Evolutionary conservation across 73 alveolate genomes (phyloP).

Genomic region (Stentor roeselii): DNA sequence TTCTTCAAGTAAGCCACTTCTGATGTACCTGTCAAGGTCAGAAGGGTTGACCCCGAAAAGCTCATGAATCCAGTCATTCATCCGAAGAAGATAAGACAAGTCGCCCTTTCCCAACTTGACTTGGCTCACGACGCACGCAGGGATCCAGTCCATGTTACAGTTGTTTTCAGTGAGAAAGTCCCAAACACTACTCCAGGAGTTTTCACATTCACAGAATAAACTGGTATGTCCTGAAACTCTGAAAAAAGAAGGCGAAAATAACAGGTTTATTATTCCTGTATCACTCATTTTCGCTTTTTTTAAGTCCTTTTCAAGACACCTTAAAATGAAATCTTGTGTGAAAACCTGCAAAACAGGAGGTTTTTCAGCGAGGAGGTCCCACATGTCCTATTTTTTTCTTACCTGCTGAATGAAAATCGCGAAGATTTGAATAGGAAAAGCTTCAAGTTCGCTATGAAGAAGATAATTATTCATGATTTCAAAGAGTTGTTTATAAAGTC

Average conservation of each 20-base stretch:
- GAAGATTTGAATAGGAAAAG: neutral
- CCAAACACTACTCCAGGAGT: neutral
- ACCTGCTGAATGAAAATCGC: neutral
- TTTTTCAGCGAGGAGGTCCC: neutral
- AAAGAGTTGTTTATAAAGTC: neutral
- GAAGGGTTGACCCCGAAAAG: neutral
- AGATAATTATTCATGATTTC: neutral
- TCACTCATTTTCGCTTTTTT: neutral
- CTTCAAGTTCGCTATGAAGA: neutral
- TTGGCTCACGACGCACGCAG: conserved; percentile 12
- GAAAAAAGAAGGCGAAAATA: neutral
- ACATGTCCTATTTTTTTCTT: neutral
- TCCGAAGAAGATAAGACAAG: neutral
- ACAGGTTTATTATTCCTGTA: neutral
- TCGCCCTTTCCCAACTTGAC: neutral
- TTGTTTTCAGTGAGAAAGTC: neutral
- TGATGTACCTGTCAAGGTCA: neutral
- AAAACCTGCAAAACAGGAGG: conserved; percentile 1
- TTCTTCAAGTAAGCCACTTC: conserved; percentile 9
- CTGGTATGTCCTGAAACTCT: neutral
- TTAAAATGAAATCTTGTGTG: neutral
- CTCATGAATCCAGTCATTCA: conserved; percentile 23
- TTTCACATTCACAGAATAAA: neutral
- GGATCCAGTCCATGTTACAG: neutral
- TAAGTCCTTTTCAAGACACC: neutral